These are phyloP conservation scores for Cutaneotrichosporon sp. DNA, from an alignment of 1,284 basidiomycete species.

Conservation along the genomic window DNA sequence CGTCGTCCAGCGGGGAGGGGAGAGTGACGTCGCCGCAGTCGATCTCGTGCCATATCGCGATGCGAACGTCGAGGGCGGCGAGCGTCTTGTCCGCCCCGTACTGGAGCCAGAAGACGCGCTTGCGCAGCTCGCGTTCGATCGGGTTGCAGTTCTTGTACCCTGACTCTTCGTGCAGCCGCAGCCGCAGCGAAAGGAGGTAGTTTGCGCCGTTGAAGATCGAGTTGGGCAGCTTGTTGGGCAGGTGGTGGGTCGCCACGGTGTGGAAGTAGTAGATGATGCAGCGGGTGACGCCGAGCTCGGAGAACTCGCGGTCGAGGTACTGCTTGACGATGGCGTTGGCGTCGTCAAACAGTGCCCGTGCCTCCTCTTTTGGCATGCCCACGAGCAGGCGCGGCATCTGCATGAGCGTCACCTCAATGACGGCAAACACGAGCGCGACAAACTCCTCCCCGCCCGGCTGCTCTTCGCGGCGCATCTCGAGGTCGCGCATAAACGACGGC, in stretches of 20 bases:
- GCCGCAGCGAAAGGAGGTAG: constrained; percentile 44
- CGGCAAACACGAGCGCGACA: constrained; percentile 81
- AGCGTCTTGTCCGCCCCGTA: constrained; percentile 88
- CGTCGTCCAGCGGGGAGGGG: constrained; percentile 47
- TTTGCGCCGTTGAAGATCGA: constrained; percentile 15
- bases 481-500: constrained; percentile 80
- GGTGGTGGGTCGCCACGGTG: constrained; percentile 12
- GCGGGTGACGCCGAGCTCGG: constrained; percentile 20
- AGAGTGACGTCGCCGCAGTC: constrained; percentile 60
- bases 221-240: constrained; percentile 11
- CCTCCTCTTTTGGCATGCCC: constrained; percentile 35
- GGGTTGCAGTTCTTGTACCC: constrained; percentile 52
- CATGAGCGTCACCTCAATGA: constrained; percentile 76
- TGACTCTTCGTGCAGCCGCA: constrained; percentile 75
- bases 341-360: constrained; percentile 34
- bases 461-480: constrained; percentile 73
- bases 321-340: constrained; percentile 23
- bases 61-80: constrained; percentile 70
- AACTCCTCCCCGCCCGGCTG: constrained; percentile 68
- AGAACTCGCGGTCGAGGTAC: constrained; percentile 25
- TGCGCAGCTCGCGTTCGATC: constrained; percentile 77
- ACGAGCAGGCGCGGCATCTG: constrained; percentile 45
- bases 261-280: constrained; percentile 33
- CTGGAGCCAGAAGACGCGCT: constrained; percentile 79
- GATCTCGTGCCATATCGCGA: constrained; percentile 78